Conservation (phyloP, 2,329 filamentous ascomycete species). For the Beauveria sp. region DNA sequence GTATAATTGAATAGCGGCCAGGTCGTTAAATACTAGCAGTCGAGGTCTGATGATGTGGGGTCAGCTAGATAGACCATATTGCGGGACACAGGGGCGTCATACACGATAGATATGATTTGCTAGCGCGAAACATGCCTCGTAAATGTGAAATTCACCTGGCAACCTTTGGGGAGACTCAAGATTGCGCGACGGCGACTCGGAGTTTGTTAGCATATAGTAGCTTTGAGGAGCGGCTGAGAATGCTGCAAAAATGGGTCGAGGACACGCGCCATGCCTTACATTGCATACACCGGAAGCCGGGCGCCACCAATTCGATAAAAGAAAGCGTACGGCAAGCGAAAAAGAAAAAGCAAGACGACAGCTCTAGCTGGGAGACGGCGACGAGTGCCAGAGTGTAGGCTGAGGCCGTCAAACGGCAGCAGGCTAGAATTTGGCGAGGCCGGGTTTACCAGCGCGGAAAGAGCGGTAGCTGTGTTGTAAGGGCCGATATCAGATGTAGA, state of each 20-base stretch:
- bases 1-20: not conserved
- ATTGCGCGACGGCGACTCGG: not conserved
- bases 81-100: not conserved
- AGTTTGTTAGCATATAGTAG: not conserved
- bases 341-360: not conserved
- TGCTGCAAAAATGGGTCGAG: not conserved
- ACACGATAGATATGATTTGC: not conserved
- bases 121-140: conserved; percentile 11
- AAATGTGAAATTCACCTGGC: not conserved
- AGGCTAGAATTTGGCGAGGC: not conserved
- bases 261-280: not conserved
- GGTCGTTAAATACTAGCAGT: not conserved
- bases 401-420: not conserved
- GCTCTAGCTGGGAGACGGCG: not conserved
- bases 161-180: conserved; percentile 11
- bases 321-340: not conserved
- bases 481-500: not conserved
- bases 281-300: not conserved
- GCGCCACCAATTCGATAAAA: not conserved
- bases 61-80: not conserved
- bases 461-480: not conserved
- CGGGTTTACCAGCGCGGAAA: not conserved
- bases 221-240: not conserved
- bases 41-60: not conserved
- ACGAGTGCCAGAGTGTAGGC: not conserved